Evolutionary conservation across 495 filamentous ascomycete genomes (phyloP).

Genomic region (Chlorociboria aeruginascens): DNA sequence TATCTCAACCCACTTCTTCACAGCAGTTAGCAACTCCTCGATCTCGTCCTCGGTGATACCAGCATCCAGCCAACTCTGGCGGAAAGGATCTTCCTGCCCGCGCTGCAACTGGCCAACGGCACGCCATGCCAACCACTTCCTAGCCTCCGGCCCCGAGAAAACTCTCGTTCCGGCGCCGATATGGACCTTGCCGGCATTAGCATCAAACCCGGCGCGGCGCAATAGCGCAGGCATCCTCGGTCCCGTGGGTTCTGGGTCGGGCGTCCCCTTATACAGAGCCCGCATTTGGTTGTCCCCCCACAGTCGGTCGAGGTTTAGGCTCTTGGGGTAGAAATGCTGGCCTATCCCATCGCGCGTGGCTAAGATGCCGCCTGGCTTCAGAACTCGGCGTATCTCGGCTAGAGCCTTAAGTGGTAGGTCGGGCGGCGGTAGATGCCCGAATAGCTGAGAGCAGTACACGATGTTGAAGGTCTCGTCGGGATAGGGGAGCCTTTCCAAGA

Average conservation of each 20-base stretch:
- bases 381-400: conserved; percentile 37
- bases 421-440: no score
- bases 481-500: conserved; percentile 4
- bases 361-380: no score
- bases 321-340: no score
- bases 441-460: conserved; percentile 41
- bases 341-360: no score
- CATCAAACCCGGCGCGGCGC: no score
- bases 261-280: no score
- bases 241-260: no score
- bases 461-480: conserved; percentile 37
- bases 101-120: conserved; percentile 21
- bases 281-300: no score
- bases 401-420: conserved; percentile 29
- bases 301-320: no score
- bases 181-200: no score
- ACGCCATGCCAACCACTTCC: conserved; percentile 22
- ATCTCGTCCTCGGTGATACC: conserved; percentile 28
- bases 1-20: conserved; percentile 23
- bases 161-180: conserved; percentile 23
- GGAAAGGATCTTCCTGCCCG: conserved; percentile 23
- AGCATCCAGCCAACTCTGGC: conserved; percentile 26
- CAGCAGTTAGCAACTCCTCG: conserved; percentile 20
- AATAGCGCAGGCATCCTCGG: no score
- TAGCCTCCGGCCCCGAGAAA: conserved; percentile 18